Evolutionary conservation across 2,329 filamentous ascomycete genomes (phyloP), one percentile per base, ranked within the genome.

Genomic region (Aspergillus sp.): DNA sequence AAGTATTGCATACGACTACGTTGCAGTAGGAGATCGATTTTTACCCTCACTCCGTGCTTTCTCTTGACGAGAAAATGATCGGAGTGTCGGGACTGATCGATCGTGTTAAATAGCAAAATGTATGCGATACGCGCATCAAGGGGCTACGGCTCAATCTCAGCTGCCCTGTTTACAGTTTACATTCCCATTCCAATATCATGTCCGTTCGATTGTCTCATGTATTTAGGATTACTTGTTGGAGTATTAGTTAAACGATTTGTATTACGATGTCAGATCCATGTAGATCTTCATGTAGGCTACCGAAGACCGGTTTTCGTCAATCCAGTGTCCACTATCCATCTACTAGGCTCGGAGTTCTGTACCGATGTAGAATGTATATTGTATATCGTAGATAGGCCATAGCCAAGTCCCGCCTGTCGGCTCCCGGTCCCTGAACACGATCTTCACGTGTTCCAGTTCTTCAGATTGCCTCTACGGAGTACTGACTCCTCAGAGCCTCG

Each of bases 61-160:
- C 37, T 41, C 49, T 43, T 52, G 49, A 52, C 43, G 49, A 41
- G 49, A 33, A 19, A 23, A 14, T 15, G 19, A 15, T 19, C 6
- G 6, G 15, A 9, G 15, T 14, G 37, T 14, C 8, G 33, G 19
- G 19, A 40, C 14, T 35, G 33, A 23, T 52, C 39, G 37, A 41
- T 31, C n/a, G 17, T 49, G n/a, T 21, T 49, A 37, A 49, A 52
- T 35, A 52, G 55, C 50, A 35, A 52, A 52, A 19, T 41, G 33
- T 35, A 49, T 49, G 46, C 46, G 46, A 23, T 37, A n/a, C 12
- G 35, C 35, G 35, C 15, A 37, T 37, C 35, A 15, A 37, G 35
- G 35, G 35, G 35, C 35, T 37, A 31, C 1, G 27, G 27, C 27
- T 31, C 2, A 7, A n/a, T 15, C 35, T 6, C 35, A 37, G 35